phyloP scores from a whole-genome alignment of 1,284 basidiomycete genomes.

The Ustilago loliicola region DNA sequence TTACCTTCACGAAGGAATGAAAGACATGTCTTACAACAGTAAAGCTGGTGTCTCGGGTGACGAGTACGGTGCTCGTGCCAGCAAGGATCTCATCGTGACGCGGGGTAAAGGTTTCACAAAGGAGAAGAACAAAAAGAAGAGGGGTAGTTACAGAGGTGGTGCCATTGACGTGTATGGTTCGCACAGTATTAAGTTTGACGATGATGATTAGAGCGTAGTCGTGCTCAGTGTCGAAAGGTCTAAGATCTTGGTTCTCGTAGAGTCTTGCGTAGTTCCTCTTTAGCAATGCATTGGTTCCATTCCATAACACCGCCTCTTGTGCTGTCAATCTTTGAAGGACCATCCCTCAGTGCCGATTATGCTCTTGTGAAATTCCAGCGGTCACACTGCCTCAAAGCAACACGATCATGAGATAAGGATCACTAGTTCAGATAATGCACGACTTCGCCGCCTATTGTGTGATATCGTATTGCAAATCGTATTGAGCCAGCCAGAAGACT shows the following conservation, averaged over 20 bases:
- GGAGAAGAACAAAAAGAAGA: constrained; percentile 99
- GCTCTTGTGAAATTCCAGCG: no score
- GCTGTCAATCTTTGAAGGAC: no score
- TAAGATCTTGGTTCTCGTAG: neutral
- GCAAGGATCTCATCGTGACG: constrained; percentile 89
- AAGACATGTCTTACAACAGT: constrained; percentile 85
- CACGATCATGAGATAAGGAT: no score
- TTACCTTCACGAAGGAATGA: constrained; percentile 76
- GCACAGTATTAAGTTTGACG: constrained; percentile 69
- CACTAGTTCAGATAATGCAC: no score
- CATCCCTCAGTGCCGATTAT: no score
- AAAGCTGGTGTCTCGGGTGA: constrained; percentile 79
- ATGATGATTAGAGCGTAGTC: constrained; percentile 61
- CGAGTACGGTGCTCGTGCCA: constrained; percentile 85
- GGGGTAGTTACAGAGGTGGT: constrained; percentile 75
- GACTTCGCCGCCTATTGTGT: no score
- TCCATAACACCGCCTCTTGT: neutral
- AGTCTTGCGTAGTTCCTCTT: neutral
- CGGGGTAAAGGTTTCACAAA: constrained; percentile 94
- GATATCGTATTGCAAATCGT: neutral
- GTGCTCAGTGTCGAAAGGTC: neutral
- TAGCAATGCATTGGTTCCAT: constrained; percentile 3
- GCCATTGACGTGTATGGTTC: constrained; percentile 64
- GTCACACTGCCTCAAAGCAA: no score
- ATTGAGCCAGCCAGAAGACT: neutral